Conservation (phyloP, 2,329 filamentous ascomycete species). For the Trichoderma pleuroti region DNA sequence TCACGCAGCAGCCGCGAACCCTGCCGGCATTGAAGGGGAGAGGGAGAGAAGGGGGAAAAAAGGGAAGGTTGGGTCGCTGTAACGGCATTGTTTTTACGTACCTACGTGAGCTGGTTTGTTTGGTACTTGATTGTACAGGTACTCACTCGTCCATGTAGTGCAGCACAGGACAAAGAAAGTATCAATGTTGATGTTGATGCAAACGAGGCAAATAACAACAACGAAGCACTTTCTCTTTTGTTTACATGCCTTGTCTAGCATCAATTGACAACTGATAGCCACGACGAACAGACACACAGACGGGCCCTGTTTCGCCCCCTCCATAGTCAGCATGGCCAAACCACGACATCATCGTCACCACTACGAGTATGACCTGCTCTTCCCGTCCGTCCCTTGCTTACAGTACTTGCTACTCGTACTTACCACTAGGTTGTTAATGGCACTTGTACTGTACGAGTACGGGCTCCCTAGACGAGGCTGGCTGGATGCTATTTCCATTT, state of each 20-base stretch:
- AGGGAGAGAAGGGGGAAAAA: not conserved
- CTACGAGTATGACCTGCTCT: not conserved
- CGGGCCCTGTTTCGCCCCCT: not conserved
- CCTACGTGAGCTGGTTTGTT: not conserved
- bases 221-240: not conserved
- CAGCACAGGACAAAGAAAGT: not conserved
- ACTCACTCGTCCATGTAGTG: too few species aligned
- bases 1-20: slow-evolving; percentile 8
- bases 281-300: not conserved
- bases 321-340: not conserved
- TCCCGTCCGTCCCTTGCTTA: not conserved
- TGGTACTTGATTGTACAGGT: not conserved
- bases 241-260: not conserved
- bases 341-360: not conserved
- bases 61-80: not conserved
- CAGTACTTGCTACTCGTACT: not conserved
- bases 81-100: not conserved
- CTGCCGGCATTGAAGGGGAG: slow-evolving; percentile 1
- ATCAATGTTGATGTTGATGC: not conserved
- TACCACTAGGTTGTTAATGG: not conserved
- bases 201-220: not conserved
- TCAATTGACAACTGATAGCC: not conserved
- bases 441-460: not conserved
- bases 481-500: not conserved
- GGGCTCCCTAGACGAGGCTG: not conserved